phyloP scores from a whole-genome alignment of 2,329 filamentous ascomycete species.

The Arthrobotrys conoides region DNA sequence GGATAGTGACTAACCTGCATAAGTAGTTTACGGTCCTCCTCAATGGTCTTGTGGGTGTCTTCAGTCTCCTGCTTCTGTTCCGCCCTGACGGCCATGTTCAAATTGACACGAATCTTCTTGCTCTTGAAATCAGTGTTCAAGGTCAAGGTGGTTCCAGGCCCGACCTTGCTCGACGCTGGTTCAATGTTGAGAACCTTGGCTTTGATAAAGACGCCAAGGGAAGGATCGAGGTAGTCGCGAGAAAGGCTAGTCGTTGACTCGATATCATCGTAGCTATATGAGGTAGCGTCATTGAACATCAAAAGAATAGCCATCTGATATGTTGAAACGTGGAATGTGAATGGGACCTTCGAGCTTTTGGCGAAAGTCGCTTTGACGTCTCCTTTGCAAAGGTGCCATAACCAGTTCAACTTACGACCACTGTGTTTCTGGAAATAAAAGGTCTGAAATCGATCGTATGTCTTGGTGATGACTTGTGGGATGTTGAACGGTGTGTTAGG shows the following conservation, averaged over 20 bases:
- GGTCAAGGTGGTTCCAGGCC: constrained; percentile 81
- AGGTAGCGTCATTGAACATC: constrained; percentile 92
- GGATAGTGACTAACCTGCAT: constrained; percentile 81
- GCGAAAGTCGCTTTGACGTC: constrained; percentile 95
- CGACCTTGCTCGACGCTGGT: constrained; percentile 81
- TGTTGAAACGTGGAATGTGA: constrained; percentile 96
- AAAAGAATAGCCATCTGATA: constrained; percentile 98
- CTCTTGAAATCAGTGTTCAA: constrained; percentile 97
- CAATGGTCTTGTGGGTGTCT: constrained; percentile 99
- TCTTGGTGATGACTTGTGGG: constrained; percentile 84
- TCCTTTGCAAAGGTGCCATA: constrained; percentile 98
- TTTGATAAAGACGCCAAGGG: constrained; percentile 88
- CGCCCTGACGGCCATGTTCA: constrained; percentile 94
- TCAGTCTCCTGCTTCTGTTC: constrained; percentile 97
- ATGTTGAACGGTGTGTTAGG: constrained; percentile 91
- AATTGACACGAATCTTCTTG: constrained; percentile 97
- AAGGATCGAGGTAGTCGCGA: constrained; percentile 86
- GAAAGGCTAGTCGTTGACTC: constrained; percentile 83
- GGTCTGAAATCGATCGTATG: constrained; percentile 87
- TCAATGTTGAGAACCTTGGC: constrained; percentile 86
- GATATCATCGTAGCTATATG: constrained; percentile 88
- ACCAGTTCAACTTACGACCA: constrained; percentile 95
- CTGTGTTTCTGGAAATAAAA: constrained; percentile 98
- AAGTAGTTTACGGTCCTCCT: constrained; percentile 95
- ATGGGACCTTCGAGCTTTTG: constrained; percentile 89